Evolutionary conservation across 306 rosid species (phyloP), one percentile per base, ranked within the genome.

Genomic region (Benincasa hispida): DNA sequence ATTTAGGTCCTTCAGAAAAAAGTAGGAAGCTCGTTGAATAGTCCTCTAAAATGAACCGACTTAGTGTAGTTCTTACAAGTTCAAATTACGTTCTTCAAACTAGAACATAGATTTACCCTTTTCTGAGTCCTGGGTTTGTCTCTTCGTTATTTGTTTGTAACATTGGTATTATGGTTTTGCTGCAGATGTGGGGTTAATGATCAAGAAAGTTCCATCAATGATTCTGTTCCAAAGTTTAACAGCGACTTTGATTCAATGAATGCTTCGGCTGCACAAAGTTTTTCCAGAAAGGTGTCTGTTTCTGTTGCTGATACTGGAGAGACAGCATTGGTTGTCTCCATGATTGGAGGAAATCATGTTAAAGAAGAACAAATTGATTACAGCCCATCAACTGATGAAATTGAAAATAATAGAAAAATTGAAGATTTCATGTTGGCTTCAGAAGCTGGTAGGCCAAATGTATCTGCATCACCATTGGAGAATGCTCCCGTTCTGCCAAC

Each of bases 301-400:
- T 87, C 96, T 74, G 92, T 90, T 80, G 96, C 93, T 78, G 99
- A 94, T 89, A 61, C 88, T 37, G 99, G 97, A 78, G 97, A 94
- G 83, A 94, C 95, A 21, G 96, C 97, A 82, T 81, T 94, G 80
- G 97, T 94, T 80, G 93, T 94, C 82, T 94, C 97, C 3, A 82
- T 90, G 90, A 88, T 90, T 80, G 97, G 83, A 72, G 83, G 79
- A 77, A 82, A 77, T 58, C 85, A 86, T 61, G 62, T 78, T 83
- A 67, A 77, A 63, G 85, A 77, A 68, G 81, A 78, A 80, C 81
- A 85, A 85, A 78, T 76, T 58, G 85, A 82, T 72, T 83, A 83
- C 74, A 58, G 41, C 62, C 72, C 59, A 37, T 79, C 90, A 77
- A 78, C 82, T 57, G 58, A 75, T 80, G 83, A 84, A 86, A 84